Base-by-base conservation (phyloP, 768 basidiomycete species). In the Termitomyces sp. region DNA sequence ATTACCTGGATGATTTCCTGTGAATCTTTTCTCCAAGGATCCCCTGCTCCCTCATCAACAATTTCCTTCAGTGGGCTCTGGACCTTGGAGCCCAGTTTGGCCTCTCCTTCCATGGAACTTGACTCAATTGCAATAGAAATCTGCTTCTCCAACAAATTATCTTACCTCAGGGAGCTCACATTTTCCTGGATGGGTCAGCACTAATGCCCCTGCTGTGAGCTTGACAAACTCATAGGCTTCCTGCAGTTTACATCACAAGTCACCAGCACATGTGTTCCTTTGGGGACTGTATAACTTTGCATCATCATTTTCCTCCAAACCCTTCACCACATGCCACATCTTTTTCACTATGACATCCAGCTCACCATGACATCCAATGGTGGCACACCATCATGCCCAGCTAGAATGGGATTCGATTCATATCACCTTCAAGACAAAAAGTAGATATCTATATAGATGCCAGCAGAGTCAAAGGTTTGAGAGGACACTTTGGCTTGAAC, bases 1-100 rank as follows among this genome's bases (percentile, higher is more conserved):
- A 75, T 34, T 75, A 73, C 48, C 65, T 76, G 1, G 71, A 77
- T 43, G 70, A 75, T 43, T 77, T 75, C 56, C 66, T 75, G 21
- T 7, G 19, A 5, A 41, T 41, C n/a, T 41, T 41, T 10, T 19
- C 11, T 23, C 12, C 11, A 42, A n/a, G n/a, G n/a, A n/a, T n/a
- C 41, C 9, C 10, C 41, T 42, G 2, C 4, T 9, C 11, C 41
- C 11, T 42, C 4, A 10, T 42, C 11, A 12, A 23, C 3, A 4
- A 23, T 0, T 42, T 10, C 2, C 35, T 37, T 11, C n/a, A n/a
- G n/a, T n/a, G n/a, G n/a, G n/a, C n/a, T n/a, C n/a, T n/a, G n/a
- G n/a, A n/a, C n/a, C n/a, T n/a, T n/a, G n/a, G n/a, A n/a, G n/a
- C n/a, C n/a, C n/a, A n/a, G n/a, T n/a, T n/a, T n/a, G n/a, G n/a